Conservation (phyloP, 768 basidiomycete species). For the Podaxis sp. region DNA sequence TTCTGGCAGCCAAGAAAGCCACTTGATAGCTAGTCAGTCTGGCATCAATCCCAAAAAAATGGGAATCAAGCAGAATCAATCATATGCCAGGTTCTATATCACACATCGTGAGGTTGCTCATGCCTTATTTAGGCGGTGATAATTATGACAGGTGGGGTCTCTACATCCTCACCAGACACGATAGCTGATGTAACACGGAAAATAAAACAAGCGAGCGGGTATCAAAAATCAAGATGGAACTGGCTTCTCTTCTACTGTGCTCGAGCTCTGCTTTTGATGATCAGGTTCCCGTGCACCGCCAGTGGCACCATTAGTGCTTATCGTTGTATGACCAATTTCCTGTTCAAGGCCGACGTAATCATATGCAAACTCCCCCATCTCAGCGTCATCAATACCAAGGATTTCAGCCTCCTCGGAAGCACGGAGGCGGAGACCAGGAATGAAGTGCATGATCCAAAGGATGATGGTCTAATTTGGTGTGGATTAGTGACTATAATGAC, state of each 20-base stretch:
- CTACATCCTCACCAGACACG: not conserved
- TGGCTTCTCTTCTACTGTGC: slow-evolving; percentile 8
- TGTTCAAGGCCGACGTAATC: slow-evolving; percentile 80
- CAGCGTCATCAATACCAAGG: slow-evolving; percentile 84
- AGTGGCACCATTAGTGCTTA: slow-evolving; percentile 12
- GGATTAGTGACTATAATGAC: not conserved
- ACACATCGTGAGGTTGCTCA: not conserved
- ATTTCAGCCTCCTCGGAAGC: slow-evolving; percentile 61
- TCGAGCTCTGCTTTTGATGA: slow-evolving; percentile 13
- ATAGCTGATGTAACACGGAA: not conserved
- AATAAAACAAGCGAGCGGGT: not conserved
- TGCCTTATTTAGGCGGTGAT: not conserved
- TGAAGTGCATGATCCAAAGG: slow-evolving; percentile 84
- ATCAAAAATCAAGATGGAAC: not conserved
- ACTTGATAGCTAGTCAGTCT: too few species aligned
- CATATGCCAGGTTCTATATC: not conserved
- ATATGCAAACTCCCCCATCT: slow-evolving; percentile 89
- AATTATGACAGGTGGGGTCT: not conserved
- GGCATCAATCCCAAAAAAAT: too few species aligned
- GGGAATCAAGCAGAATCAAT: not conserved
- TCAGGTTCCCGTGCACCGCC: slow-evolving; percentile 26
- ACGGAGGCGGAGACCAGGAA: slow-evolving; percentile 77
- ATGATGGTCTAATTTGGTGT: slow-evolving; percentile 56
- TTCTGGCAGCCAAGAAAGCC: too few species aligned
- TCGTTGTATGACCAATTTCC: slow-evolving; percentile 39